Base-by-base conservation (phyloP, 2,329 filamentous ascomycete species). In the Cytospora schulzeri region DNA sequence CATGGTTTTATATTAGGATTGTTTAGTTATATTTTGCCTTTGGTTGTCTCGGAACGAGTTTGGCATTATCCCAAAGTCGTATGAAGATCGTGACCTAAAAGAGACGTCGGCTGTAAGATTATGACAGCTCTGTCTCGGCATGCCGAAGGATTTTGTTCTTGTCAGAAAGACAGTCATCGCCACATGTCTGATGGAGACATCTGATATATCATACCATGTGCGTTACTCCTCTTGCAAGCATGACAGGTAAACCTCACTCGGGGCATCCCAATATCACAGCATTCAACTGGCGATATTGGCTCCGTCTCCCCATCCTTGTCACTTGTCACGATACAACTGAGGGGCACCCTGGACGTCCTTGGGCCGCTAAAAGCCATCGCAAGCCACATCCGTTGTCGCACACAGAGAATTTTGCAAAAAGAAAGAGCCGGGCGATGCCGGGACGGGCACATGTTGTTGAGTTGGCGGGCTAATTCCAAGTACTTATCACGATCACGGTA, bases 311-410 rank as follows among this genome's bases (percentile, higher is more conserved):
- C 38, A 17, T 45, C 19, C 17, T 45, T 45, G 4, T 45, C 14
- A n/a, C 38, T n/a, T 17, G 38, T 45, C 38, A 45, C 38, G n/a
- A 48, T 24, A 48, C 7, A 12, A n/a, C 41, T 22, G 17, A 48
- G n/a, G 19, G n/a, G 38, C 2, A 4, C n/a, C n/a, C n/a, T 22
- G 41, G 41, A 22, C n/a, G 41, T 4, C n/a, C 59, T 62, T 62
- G 53, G 24, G 52, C 59, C 59, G 59, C 59, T 52, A 62, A 52
- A 33, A 62, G 38, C 59, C 59, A 53, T 35, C n/a, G 52, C 38
- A 50, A 28, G 28, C 22, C 54, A 53, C 28, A 22, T 48, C 19
- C n/a, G 17, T 11, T 48, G 41, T 48, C n/a, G 41, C 41, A 48
- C 41, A 22, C n/a, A n/a, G n/a, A 45, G 38, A 11, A 45, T n/a